Evolutionary conservation across 1,139 yeast genomes (phyloP).

Genomic region (Taphrina wiesneri): DNA sequence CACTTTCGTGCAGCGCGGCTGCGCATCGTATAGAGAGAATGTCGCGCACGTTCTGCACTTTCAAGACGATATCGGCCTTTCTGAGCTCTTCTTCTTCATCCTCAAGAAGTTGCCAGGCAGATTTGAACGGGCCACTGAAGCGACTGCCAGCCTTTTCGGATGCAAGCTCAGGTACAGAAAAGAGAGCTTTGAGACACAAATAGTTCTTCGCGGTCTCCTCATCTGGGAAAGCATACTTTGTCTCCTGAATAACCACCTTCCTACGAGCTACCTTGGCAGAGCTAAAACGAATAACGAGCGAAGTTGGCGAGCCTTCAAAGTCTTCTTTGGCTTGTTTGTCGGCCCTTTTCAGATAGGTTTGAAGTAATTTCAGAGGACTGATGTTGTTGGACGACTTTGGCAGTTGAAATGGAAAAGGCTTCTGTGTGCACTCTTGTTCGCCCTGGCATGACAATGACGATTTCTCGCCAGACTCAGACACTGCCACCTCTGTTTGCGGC

Average conservation of each 20-base stretch:
- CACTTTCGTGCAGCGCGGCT: neutral
- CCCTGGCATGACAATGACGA: neutral
- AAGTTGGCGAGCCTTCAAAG: neutral
- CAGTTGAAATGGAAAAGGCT: constrained; percentile 13
- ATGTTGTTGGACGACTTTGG: constrained; percentile 22
- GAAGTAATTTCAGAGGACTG: constrained; percentile 20
- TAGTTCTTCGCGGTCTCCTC: constrained; percentile 17
- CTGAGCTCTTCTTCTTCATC: constrained; percentile 15
- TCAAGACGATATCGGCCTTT: neutral
- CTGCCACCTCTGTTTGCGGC: neutral
- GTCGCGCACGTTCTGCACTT: constrained; percentile 14
- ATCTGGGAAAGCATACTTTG: constrained; percentile 11
- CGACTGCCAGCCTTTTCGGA: constrained; percentile 25
- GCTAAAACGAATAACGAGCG: constrained; percentile 18
- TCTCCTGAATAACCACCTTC: constrained; percentile 3
- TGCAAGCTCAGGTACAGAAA: constrained; percentile 25
- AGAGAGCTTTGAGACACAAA: constrained; percentile 19
- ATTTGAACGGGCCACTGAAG: constrained; percentile 17
- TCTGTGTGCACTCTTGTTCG: neutral
- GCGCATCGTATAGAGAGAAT: neutral
- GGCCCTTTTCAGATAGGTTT: constrained; percentile 16
- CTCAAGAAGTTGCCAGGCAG: constrained; percentile 24
- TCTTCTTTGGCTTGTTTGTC: constrained; percentile 27
- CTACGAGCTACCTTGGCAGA: constrained; percentile 16
- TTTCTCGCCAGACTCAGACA: neutral